Percentiles rank a stretch among this genome's conserved stretches.
phyloP scores from a whole-genome alignment of 2,329 filamentous ascomycete species.

The Claviceps paspali region DNA sequence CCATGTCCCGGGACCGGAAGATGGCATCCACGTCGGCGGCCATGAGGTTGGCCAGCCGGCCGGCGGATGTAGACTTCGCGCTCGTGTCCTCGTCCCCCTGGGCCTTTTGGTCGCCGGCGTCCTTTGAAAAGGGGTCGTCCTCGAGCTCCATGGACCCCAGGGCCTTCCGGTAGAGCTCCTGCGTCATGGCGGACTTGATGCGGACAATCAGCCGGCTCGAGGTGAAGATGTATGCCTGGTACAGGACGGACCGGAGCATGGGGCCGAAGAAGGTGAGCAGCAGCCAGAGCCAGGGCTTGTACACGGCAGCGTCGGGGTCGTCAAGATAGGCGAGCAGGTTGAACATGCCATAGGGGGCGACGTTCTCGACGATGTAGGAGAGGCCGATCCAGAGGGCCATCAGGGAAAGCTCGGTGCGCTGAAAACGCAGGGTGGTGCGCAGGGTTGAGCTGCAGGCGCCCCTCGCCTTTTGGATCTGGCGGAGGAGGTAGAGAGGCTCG shows the following conservation, averaged over 20 bases:
- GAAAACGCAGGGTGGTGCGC: constrained; percentile 28
- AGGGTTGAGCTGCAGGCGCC: constrained; percentile 26
- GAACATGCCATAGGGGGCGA: constrained; percentile 39
- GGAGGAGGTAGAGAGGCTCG: constrained; percentile 32
- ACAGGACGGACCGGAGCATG: constrained; percentile 29
- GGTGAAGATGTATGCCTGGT: constrained; percentile 42
- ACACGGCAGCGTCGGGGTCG: constrained; percentile 25
- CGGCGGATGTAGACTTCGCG: constrained; percentile 28
- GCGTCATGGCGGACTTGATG: constrained; percentile 39
- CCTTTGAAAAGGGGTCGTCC: constrained; percentile 30
- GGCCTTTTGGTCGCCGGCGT: constrained; percentile 12
- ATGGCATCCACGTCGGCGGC: constrained; percentile 42
- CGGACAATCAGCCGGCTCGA: constrained; percentile 41
- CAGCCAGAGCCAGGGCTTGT: constrained; percentile 38
- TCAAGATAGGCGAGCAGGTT: constrained; percentile 36
- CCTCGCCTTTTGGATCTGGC: constrained; percentile 27
- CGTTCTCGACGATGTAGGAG: constrained; percentile 29
- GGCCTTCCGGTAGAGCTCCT: constrained; percentile 41
- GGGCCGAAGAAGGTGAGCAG: constrained; percentile 37
- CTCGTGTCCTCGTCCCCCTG: constrained; percentile 8
- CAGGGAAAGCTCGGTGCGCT: constrained; percentile 24
- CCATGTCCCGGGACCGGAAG: constrained; percentile 33
- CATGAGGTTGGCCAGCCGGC: constrained; percentile 40
- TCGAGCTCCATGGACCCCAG: constrained; percentile 41
- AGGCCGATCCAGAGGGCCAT: constrained; percentile 29